Evolutionary conservation across 345 rosid genomes (phyloP).

Genomic region (Populus nigra): DNA sequence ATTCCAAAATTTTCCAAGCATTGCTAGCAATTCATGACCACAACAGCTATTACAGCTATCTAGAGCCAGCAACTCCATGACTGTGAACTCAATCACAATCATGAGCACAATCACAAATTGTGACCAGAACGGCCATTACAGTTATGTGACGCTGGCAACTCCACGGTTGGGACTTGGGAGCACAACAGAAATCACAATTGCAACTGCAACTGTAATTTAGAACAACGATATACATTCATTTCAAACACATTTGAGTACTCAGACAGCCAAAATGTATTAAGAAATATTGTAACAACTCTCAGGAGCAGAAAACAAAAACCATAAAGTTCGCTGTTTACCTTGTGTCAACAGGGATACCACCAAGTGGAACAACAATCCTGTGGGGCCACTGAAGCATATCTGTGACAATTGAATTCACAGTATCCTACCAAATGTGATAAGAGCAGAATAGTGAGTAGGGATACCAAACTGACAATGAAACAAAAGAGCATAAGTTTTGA

Average conservation of each 20-base stretch:
- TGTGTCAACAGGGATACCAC: conserved; percentile 80
- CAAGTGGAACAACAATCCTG: conserved; percentile 96
- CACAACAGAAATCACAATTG: too few relatives aligned
- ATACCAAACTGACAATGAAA: not conserved
- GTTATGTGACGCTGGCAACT: too few relatives aligned
- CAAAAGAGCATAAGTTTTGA: not conserved
- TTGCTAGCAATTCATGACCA: not conserved
- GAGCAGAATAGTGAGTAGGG: not conserved
- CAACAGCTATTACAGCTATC: not conserved
- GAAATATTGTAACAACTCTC: not conserved
- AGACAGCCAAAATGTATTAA: not conserved
- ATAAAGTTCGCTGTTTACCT: conserved; percentile 44
- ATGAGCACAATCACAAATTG: not conserved
- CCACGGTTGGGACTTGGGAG: too few relatives aligned
- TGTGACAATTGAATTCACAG: conserved; percentile 72
- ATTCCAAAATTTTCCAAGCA: not conserved
- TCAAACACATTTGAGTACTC: not conserved
- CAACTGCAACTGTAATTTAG: not conserved
- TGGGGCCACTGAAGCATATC: conserved; percentile 99
- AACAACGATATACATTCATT: not conserved
- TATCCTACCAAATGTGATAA: conserved; percentile 54
- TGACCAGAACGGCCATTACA: not conserved
- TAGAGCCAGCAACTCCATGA: not conserved
- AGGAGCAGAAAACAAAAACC: conserved; percentile 5
- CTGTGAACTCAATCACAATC: not conserved